phyloP scores from a whole-genome alignment of 176 grass and related monocot genomes.

The Oryza glaberrima region DNA sequence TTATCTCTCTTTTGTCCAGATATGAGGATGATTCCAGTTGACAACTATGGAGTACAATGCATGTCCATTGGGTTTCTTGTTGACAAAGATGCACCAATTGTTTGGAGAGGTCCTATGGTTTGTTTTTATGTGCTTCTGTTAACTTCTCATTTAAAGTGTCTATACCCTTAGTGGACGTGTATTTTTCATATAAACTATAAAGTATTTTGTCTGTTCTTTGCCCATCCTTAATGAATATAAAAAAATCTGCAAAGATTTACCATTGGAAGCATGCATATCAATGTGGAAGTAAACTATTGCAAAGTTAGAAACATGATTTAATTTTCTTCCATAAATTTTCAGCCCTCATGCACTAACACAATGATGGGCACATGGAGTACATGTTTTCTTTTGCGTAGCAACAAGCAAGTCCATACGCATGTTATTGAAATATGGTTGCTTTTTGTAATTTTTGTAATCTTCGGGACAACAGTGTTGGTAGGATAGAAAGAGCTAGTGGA shows the following conservation, averaged over 20 bases:
- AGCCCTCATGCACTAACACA: not conserved
- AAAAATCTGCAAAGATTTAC: not conserved
- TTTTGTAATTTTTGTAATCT: conserved; percentile 12
- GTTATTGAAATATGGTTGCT: not conserved
- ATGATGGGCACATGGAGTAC: not conserved
- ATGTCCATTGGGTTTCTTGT: conserved; percentile 99
- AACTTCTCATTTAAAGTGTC: conserved; percentile 17
- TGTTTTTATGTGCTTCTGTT: conserved; percentile 53
- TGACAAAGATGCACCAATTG: conserved; percentile 85
- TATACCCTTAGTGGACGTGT: not conserved
- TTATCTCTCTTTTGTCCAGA: conserved; percentile 48
- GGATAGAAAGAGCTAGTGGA: not conserved
- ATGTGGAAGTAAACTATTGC: not conserved
- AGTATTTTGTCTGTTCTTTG: not conserved
- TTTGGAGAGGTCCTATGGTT: conserved; percentile 99
- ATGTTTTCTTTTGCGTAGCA: not conserved
- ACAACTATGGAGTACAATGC: conserved; percentile 84
- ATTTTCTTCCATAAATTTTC: not conserved
- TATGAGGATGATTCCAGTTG: conserved; percentile 95
- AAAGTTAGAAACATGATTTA: not conserved
- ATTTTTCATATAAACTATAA: not conserved
- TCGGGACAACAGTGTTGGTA: not conserved
- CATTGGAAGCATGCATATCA: conserved; percentile 1
- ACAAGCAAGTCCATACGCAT: not conserved
- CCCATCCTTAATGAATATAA: not conserved